Percentiles rank a stretch among this genome's conserved stretches.
These are phyloP conservation scores for Quercus phellos DNA, from an alignment of 331 rosid species.

Conservation along the genomic window DNA sequence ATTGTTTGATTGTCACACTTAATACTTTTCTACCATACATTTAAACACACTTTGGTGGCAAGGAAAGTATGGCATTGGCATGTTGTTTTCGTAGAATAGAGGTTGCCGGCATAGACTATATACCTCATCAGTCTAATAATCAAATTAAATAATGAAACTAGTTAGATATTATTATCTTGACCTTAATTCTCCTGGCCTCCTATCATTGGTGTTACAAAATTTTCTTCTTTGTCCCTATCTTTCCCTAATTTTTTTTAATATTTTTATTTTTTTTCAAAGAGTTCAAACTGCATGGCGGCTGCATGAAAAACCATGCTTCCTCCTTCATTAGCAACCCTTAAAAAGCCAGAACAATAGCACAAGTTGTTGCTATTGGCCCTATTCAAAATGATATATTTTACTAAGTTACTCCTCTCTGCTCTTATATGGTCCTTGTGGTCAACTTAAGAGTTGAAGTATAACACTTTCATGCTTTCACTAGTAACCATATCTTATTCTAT, in stretches of 20 bases:
- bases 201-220: neutral
- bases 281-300: slow-evolving; percentile 7
- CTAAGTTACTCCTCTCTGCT: neutral
- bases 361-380: neutral
- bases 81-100: slow-evolving; percentile 17
- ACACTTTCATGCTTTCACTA: neutral
- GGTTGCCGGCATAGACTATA: neutral
- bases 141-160: neutral
- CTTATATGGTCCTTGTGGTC: neutral
- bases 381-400: neutral
- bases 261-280: neutral
- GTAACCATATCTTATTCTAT: neutral
- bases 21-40: neutral
- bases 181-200: slow-evolving; percentile 3
- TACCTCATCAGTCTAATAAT: neutral
- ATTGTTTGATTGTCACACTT: slow-evolving; percentile 2
- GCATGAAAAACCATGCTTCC: neutral
- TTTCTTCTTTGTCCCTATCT: neutral
- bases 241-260: neutral
- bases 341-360: neutral
- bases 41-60: slow-evolving; percentile 11
- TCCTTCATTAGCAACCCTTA: neutral
- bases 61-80: slow-evolving; percentile 13
- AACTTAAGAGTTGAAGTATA: neutral
- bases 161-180: neutral